Evolutionary conservation across 495 filamentous ascomycete species (phyloP).

Genomic region (Aspergillus nanangensis): DNA sequence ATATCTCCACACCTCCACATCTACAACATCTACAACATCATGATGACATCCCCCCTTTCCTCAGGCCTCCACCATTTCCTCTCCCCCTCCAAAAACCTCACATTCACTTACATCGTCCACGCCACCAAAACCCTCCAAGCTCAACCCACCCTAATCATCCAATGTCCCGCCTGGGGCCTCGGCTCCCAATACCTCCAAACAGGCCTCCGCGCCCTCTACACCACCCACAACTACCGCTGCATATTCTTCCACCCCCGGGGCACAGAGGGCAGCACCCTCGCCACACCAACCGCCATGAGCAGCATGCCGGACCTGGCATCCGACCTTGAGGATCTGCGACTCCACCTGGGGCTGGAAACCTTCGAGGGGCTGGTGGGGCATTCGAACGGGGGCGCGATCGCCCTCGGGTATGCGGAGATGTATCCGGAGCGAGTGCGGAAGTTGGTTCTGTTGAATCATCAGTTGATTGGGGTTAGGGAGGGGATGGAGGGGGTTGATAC

Average conservation of each 20-base stretch:
- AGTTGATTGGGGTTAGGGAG: slow-evolving; percentile 3
- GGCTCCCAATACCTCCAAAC: slow-evolving; percentile 15
- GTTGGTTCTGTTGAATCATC: slow-evolving; percentile 14
- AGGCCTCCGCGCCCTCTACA: slow-evolving; percentile 9
- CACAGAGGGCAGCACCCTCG: slow-evolving; percentile 7
- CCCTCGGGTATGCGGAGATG: slow-evolving; percentile 15
- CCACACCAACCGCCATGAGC: slow-evolving; percentile 5
- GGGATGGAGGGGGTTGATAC: too few relatives aligned
- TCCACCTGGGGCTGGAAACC: slow-evolving; percentile 6
- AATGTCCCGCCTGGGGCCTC: slow-evolving; percentile 18
- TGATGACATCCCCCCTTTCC: background rate
- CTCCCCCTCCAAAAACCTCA: slow-evolving; percentile 7
- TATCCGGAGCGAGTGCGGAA: slow-evolving; percentile 13
- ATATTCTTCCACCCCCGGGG: slow-evolving; percentile 12
- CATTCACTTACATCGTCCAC: slow-evolving; percentile 15
- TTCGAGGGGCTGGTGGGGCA: slow-evolving; percentile 13
- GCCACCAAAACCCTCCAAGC: background rate
- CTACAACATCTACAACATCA: too few relatives aligned
- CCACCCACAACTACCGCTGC: background rate
- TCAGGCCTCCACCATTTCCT: slow-evolving; percentile 20
- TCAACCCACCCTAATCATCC: slow-evolving; percentile 7
- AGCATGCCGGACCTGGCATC: slow-evolving; percentile 9
- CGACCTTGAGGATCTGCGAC: slow-evolving; percentile 16
- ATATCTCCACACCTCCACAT: too few relatives aligned
- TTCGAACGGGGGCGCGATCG: slow-evolving; percentile 22